Conservation (phyloP, 2,329 filamentous ascomycete genomes). For the Simplicillium sp. region DNA sequence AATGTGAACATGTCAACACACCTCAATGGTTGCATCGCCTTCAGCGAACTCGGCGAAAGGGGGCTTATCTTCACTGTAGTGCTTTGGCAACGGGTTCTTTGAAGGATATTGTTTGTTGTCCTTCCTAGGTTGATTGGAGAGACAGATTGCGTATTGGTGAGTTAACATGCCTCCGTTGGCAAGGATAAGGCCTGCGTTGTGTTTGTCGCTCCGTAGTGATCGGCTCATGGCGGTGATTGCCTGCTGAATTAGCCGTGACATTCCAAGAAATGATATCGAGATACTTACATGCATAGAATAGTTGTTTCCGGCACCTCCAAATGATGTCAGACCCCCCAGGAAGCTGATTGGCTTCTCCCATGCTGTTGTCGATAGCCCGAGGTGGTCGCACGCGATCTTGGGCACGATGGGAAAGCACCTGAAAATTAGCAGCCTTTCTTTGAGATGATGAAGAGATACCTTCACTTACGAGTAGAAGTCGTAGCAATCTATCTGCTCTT, state of each 20-base stretch:
- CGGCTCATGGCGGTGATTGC: constrained; percentile 45
- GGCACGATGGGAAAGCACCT: constrained; percentile 63
- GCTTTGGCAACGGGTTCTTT: constrained; percentile 8
- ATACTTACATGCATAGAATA: constrained; percentile 55
- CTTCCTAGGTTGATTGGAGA: constrained; percentile 34
- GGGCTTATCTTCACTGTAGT: constrained; percentile 6
- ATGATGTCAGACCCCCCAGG: constrained; percentile 56
- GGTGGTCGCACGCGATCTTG: constrained; percentile 53
- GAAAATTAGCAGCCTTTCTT: neutral
- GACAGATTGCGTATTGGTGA: constrained; percentile 52
- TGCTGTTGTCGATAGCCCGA: constrained; percentile 38
- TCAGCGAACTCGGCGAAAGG: constrained; percentile 9
- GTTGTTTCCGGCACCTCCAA: constrained; percentile 62
- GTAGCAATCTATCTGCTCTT: constrained; percentile 46
- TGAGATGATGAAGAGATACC: constrained; percentile 1
- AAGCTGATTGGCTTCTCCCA: constrained; percentile 46
- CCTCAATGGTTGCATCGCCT: constrained; percentile 16
- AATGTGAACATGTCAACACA: constrained; percentile 5
- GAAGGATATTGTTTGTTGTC: constrained; percentile 7
- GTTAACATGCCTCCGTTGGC: constrained; percentile 59
- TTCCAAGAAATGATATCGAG: constrained; percentile 17
- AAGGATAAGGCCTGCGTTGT: constrained; percentile 45
- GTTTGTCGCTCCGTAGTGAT: constrained; percentile 34
- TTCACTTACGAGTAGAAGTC: constrained; percentile 51
- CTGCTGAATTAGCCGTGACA: constrained; percentile 7